A percentile compares a stretch with the other conserved stretches of the same genome.
Conservation (phyloP, 768 basidiomycete genomes). For the Pleurotus tuoliensis region DNA sequence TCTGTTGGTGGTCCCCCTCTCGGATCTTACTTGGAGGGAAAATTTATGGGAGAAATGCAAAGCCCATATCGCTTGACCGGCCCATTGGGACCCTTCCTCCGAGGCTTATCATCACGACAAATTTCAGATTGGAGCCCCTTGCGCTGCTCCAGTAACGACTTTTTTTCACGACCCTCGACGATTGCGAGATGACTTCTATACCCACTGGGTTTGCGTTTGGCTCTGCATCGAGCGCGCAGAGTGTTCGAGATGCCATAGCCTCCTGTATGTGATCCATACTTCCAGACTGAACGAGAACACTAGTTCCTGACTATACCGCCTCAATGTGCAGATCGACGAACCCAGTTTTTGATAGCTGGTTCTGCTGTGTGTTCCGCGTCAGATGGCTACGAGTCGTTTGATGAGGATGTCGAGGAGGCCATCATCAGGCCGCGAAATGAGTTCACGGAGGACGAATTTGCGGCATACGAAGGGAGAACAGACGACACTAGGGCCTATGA, state of each 20-base stretch:
- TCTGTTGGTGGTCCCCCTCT: background rate
- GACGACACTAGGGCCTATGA: conserved; percentile 9
- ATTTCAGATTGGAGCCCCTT: background rate
- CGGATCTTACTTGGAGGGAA: conserved; percentile 3
- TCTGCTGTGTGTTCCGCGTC: conserved; percentile 51
- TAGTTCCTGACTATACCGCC: background rate
- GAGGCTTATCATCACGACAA: background rate
- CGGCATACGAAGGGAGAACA: conserved; percentile 10
- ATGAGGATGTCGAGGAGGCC: conserved; percentile 34
- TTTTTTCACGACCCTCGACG: conserved; percentile 3
- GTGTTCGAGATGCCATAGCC: conserved; percentile 52
- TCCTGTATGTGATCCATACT: conserved; percentile 44
- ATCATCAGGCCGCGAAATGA: conserved; percentile 15
- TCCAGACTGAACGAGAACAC: background rate
- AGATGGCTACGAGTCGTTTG: conserved; percentile 34
- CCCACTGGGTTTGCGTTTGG: conserved; percentile 40
- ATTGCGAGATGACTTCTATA: conserved; percentile 42
- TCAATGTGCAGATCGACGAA: conserved; percentile 50
- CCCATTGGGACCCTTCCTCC: background rate
- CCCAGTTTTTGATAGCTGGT: conserved; percentile 62
- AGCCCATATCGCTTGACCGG: too few species aligned
- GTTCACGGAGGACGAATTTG: conserved; percentile 19
- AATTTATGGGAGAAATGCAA: too few species aligned
- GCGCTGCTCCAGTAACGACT: background rate
- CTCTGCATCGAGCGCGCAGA: conserved; percentile 45